Evolutionary conservation across 1,139 yeast species (phyloP).

Genomic region (Lodderomyces pseudojiufengensis): DNA sequence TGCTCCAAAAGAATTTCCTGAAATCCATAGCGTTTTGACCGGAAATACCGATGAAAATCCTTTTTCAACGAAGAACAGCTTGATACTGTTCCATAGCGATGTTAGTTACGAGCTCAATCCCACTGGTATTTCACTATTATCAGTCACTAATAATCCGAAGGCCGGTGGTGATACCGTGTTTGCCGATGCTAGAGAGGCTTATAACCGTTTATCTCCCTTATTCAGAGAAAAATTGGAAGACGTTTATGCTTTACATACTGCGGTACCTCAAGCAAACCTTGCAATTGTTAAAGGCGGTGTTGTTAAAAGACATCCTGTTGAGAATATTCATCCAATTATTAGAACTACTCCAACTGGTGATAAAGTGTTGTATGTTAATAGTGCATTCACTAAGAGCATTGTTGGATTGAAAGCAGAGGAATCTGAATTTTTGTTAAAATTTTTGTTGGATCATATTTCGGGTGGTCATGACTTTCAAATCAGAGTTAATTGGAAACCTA

Average conservation of each 20-base stretch:
- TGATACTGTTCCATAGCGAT: conserved; percentile 61
- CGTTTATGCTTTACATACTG: conserved; percentile 63
- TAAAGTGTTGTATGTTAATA: conserved; percentile 57
- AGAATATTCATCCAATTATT: conserved; percentile 61
- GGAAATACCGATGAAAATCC: conserved; percentile 33
- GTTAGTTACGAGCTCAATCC: conserved; percentile 70
- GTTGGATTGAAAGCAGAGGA: conserved; percentile 65
- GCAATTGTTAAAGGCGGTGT: conserved; percentile 53
- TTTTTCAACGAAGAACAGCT: conserved; percentile 32
- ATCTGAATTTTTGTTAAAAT: conserved; percentile 51
- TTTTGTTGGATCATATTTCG: conserved; percentile 51
- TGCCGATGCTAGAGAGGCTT: conserved; percentile 62
- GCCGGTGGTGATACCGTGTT: conserved; percentile 76
- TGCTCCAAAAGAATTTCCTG: conserved; percentile 56
- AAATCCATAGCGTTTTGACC: conserved; percentile 60
- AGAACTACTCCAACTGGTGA: conserved; percentile 68
- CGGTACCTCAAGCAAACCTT: conserved; percentile 61
- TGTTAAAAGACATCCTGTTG: conserved; percentile 60
- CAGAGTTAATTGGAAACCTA: conserved; percentile 40
- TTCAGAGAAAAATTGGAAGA: conserved; percentile 54
- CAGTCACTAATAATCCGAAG: conserved; percentile 58
- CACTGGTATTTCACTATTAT: conserved; percentile 61
- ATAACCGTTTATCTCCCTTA: conserved; percentile 61
- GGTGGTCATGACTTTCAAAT: conserved; percentile 36
- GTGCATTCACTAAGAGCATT: conserved; percentile 59